Percentiles rank a stretch among this genome's conserved stretches.
Evolutionary conservation across 192 early-diverging fungal species (phyloP).

Genomic region (Paraglomus occultum): DNA sequence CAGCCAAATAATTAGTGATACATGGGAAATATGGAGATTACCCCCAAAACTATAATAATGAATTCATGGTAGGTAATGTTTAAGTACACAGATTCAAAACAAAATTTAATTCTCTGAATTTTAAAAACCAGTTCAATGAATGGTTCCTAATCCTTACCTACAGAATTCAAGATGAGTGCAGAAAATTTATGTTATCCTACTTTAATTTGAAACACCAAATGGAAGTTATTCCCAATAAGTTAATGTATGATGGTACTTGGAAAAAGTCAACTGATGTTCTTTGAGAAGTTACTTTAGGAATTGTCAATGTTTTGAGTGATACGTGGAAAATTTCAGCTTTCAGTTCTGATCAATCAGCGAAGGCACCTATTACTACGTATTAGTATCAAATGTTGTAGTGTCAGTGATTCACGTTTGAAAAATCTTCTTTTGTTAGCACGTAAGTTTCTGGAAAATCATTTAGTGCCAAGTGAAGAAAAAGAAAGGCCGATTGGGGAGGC

Average conservation of each 20-base stretch:
- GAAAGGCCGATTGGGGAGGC: not conserved
- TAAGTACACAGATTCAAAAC: too few relatives aligned
- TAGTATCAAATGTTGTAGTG: slow-evolving; percentile 7
- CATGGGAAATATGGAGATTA: too few relatives aligned
- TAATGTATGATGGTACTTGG: not conserved
- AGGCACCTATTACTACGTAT: slow-evolving; percentile 11
- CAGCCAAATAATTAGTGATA: too few relatives aligned
- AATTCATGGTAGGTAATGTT: too few relatives aligned
- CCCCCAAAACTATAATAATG: too few relatives aligned
- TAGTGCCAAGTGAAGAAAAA: slow-evolving; percentile 8
- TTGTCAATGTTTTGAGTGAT: not conserved
- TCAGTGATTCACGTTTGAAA: not conserved
- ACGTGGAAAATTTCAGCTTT: not conserved
- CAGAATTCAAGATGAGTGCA: slow-evolving; percentile 3
- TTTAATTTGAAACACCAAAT: not conserved
- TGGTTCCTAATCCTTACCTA: not conserved
- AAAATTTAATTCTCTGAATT: not conserved
- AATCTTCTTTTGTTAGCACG: slow-evolving; percentile 6
- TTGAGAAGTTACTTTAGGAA: not conserved
- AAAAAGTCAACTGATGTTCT: slow-evolving; percentile 1
- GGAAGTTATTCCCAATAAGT: not conserved
- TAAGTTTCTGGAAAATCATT: not conserved
- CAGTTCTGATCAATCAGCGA: not conserved
- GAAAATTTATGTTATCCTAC: not conserved
- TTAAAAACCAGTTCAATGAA: slow-evolving; percentile 6